Evolutionary conservation across 2,329 filamentous ascomycete genomes (phyloP).

Genomic region (Botrytis deweyae): DNA sequence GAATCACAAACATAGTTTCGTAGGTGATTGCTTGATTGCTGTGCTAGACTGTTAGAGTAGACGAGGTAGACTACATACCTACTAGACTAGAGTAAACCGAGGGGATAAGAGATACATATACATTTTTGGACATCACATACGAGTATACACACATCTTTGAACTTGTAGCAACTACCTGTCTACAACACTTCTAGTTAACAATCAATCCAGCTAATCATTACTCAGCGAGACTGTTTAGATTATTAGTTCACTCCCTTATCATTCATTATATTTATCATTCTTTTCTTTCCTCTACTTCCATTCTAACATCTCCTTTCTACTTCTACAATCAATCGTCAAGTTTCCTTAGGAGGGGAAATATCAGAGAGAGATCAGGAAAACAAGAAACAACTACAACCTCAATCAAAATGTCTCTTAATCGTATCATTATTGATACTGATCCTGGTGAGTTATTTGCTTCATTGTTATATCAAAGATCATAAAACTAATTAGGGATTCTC

Average conservation of each 20-base stretch:
- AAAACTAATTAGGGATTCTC: conserved; percentile 13
- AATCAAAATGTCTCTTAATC: conserved; percentile 61
- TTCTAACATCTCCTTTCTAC: background rate
- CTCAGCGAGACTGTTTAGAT: background rate
- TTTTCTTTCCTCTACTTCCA: background rate
- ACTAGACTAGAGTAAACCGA: background rate
- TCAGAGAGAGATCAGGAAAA: background rate
- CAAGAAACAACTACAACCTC: background rate
- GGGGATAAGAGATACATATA: background rate
- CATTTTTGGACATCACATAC: background rate
- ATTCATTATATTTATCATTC: background rate
- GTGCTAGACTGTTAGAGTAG: background rate
- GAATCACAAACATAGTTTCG: background rate
- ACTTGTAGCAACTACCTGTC: background rate
- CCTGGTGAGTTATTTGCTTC: conserved; percentile 59
- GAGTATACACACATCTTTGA: background rate
- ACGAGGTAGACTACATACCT: background rate
- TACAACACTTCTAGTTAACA: background rate
- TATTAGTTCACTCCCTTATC: background rate
- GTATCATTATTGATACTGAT: conserved; percentile 95
- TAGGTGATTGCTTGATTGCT: background rate
- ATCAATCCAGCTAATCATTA: background rate
- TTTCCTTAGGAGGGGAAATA: background rate
- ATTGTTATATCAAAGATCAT: background rate
- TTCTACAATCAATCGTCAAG: background rate